Conservation (phyloP, 192 early-diverging fungal species). For the Ambispora gerdemannii region DNA sequence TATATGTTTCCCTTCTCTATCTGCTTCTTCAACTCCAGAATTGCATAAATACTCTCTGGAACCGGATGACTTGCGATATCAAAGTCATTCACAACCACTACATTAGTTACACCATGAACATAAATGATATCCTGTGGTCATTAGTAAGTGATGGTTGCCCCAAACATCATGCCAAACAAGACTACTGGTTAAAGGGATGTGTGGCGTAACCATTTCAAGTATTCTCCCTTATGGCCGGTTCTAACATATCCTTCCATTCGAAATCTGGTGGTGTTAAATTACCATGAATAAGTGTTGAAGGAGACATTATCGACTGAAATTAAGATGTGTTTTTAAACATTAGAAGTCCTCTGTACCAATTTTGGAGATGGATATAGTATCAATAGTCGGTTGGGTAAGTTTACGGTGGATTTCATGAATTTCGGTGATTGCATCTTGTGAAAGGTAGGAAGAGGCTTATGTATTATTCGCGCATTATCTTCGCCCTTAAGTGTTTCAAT, state of each 20-base stretch:
- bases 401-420: conserved; percentile 7
- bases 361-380: conserved; percentile 27
- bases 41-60: conserved; percentile 2
- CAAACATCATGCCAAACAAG: conserved; percentile 22
- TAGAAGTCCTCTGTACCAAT: not conserved
- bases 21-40: conserved; percentile 1
- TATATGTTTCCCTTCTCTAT: conserved; percentile 17
- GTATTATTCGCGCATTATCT: too few species aligned
- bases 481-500: too few species aligned
- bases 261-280: conserved; percentile 4
- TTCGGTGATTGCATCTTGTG: too few species aligned
- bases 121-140: not conserved
- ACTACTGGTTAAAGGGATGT: conserved; percentile 7
- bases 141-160: not conserved
- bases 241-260: not conserved
- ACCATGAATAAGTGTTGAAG: not conserved
- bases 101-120: conserved; percentile 29
- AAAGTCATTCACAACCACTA: not conserved
- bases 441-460: too few species aligned
- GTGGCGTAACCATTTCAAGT: not conserved
- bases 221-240: conserved; percentile 15
- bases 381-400: conserved; percentile 22
- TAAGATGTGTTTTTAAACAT: not conserved
- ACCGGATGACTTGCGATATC: not conserved
- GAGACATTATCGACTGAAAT: not conserved